These are phyloP conservation scores for Wickerhamomyces chambardii DNA, from an alignment of 805 yeast genomes.

Conservation along the genomic window DNA sequence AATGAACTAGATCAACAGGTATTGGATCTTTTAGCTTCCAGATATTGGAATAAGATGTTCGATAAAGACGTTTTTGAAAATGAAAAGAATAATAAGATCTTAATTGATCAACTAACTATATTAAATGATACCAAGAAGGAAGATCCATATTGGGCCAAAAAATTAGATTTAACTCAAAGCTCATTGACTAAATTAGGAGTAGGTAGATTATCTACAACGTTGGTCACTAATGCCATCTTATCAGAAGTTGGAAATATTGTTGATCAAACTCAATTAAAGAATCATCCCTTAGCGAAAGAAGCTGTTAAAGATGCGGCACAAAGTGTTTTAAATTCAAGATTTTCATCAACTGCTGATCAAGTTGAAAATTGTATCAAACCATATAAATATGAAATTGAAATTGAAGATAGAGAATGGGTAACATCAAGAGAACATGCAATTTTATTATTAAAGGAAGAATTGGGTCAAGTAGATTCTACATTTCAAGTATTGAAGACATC, in stretches of 20 bases:
- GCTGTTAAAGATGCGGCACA: conserved; percentile 82
- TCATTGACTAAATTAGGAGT: conserved; percentile 87
- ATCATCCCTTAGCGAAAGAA: conserved; percentile 79
- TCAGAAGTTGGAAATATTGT: conserved; percentile 71
- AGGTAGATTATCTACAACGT: conserved; percentile 79
- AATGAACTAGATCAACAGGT: conserved; percentile 86
- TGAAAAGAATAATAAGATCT: conserved; percentile 11
- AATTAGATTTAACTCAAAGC: conserved; percentile 76
- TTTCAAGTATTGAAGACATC: conserved; percentile 49
- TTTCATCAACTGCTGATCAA: conserved; percentile 92
- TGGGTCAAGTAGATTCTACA: conserved; percentile 69
- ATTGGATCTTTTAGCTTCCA: conserved; percentile 75
- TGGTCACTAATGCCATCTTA: conserved; percentile 72
- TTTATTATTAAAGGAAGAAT: conserved; percentile 69
- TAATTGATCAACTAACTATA: conserved; percentile 39
- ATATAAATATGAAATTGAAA: conserved; percentile 92
- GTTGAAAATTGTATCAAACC: conserved; percentile 98
- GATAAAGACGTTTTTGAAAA: conserved; percentile 5
- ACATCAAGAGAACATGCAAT: conserved; percentile 73
- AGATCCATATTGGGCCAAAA: conserved; percentile 81
- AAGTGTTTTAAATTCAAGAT: conserved; percentile 68
- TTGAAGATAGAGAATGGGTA: conserved; percentile 93
- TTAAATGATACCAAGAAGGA: conserved; percentile 50
- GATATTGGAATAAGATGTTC: conserved; percentile 76
- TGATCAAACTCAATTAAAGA: conserved; percentile 64